Conservation (phyloP, 306 rosid genomes). For the apple (Malus domestica) region DNA sequence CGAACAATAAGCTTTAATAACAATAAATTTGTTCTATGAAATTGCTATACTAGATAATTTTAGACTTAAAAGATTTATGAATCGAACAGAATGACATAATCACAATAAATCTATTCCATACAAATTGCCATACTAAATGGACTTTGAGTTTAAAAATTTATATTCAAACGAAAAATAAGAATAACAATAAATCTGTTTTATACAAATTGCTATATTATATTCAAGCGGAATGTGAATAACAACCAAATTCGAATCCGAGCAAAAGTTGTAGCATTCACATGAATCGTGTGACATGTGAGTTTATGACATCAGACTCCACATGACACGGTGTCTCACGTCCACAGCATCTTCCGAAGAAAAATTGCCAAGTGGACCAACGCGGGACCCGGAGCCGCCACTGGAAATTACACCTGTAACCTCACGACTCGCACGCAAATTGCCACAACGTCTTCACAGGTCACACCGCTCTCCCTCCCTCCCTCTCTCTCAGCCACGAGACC, state of each 20-base stretch:
- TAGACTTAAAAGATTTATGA: too few relatives aligned
- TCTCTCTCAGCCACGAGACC: background rate
- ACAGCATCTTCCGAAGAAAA: background rate
- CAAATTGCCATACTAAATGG: too few relatives aligned
- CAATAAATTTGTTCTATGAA: too few relatives aligned
- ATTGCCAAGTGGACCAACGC: background rate
- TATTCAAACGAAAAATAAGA: too few relatives aligned
- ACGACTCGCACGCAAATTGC: background rate
- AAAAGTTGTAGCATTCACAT: background rate
- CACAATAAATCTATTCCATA: too few relatives aligned
- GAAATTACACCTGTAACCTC: background rate
- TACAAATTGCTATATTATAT: too few relatives aligned
- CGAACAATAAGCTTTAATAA: too few relatives aligned
- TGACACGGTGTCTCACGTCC: background rate
- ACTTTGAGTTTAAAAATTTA: too few relatives aligned
- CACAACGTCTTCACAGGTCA: background rate
- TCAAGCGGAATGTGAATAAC: too few relatives aligned
- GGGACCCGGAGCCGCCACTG: background rate
- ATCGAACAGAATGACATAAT: background rate
- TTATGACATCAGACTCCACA: background rate
- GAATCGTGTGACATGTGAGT: background rate
- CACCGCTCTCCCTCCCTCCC: accelerated
- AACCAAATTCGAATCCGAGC: background rate
- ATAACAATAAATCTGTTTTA: too few relatives aligned
- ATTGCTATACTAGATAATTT: too few relatives aligned